These are phyloP conservation scores for Chytriomyces sp. DNA, from an alignment of 192 early-diverging fungal species.

Conservation along the genomic window DNA sequence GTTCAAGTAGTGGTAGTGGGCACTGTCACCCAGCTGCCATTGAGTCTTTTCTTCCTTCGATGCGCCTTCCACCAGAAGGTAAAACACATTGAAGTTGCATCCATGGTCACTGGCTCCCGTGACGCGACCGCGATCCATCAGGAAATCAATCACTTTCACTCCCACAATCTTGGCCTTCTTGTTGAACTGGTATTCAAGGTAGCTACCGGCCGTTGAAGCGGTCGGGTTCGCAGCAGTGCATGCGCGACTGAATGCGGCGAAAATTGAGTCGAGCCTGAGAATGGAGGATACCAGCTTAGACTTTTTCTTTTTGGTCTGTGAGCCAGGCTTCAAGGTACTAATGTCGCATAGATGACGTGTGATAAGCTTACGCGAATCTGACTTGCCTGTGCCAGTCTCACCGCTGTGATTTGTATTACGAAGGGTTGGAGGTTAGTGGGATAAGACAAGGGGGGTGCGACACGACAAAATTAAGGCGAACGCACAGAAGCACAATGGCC, in stretches of 20 bases:
- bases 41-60: constrained; percentile 70
- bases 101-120: constrained; percentile 59
- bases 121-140: constrained; percentile 85
- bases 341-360: constrained; percentile 74
- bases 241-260: constrained; percentile 78
- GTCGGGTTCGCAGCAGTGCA: constrained; percentile 61
- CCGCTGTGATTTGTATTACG: constrained; percentile 61
- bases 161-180: constrained; percentile 80
- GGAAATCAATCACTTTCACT: constrained; percentile 76
- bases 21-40: constrained; percentile 66
- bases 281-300: constrained; percentile 71
- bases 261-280: constrained; percentile 66
- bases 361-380: constrained; percentile 74
- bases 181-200: constrained; percentile 88
- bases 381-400: constrained; percentile 86
- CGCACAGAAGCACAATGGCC: constrained; percentile 83
- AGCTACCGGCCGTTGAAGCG: constrained; percentile 73
- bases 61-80: constrained; percentile 80
- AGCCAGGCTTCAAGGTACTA: constrained; percentile 41
- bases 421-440: background rate
- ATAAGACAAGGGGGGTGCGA: background rate
- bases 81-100: constrained; percentile 93
- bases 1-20: constrained; percentile 58
- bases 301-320: constrained; percentile 64
- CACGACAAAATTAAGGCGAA: constrained; percentile 12